These are phyloP conservation scores for Colletotrichum tropicale DNA, from an alignment of 2,329 filamentous ascomycete species.

Conservation along the genomic window DNA sequence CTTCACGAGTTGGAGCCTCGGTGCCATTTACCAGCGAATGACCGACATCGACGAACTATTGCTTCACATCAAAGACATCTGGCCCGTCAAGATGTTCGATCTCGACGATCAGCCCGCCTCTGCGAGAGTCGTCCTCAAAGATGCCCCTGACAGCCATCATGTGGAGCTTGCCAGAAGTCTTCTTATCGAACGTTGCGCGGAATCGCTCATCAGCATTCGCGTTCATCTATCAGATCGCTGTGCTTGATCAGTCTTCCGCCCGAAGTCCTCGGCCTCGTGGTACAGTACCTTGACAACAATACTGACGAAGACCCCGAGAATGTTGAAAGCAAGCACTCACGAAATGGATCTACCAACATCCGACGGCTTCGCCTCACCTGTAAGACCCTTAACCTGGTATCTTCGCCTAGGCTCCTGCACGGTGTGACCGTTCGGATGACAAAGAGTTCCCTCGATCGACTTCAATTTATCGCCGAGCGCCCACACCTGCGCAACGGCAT, in stretches of 20 bases:
- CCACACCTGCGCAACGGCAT: neutral
- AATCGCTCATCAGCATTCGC: rapidly evolving
- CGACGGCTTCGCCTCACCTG: neutral
- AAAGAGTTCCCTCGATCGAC: neutral
- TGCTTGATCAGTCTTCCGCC: too few relatives aligned
- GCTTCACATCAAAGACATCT: neutral
- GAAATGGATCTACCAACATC: neutral
- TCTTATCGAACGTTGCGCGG: neutral
- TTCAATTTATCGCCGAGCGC: rapidly evolving
- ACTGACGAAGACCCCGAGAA: rapidly evolving
- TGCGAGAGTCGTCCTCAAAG: neutral
- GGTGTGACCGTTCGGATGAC: neutral
- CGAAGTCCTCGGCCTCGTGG: neutral
- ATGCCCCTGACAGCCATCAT: neutral
- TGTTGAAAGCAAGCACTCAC: too few relatives aligned
- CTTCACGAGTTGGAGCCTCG: neutral
- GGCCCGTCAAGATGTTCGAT: neutral
- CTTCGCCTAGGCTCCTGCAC: neutral
- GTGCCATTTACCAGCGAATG: neutral
- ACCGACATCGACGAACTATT: neutral
- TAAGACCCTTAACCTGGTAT: rapidly evolving
- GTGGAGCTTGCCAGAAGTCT: neutral
- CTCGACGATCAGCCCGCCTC: neutral
- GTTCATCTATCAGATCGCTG: rapidly evolving
- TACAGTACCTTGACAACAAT: rapidly evolving